Evolutionary conservation across 495 filamentous ascomycete genomes (phyloP), one percentile per base, ranked within the genome.

Genomic region (Hypomontagnella monticulosa): DNA sequence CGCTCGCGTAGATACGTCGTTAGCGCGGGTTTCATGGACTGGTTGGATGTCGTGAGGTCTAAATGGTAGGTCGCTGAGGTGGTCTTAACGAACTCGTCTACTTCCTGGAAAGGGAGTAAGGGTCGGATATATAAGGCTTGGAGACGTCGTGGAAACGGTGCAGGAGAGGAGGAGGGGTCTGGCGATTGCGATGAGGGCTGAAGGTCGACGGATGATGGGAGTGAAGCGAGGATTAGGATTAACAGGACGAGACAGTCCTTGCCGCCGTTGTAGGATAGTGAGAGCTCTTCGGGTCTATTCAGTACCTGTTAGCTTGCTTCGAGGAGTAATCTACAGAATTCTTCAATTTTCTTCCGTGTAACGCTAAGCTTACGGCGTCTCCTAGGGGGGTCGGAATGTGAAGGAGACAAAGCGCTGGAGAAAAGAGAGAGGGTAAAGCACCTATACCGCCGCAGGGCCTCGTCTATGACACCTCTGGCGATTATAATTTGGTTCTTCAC

Each of bases 181-280:
- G 32, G 32, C 2, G 14, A 37, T 46, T 54, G 55, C 15, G 48
- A 52, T 44, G 71, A 69, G 36, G 52, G 57, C 57, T 62, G 59
- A 0, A 69, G 48, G 1, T 71, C 43, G 52, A 67, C 64, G 76
- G 80, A 63, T 10, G 59, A 71, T 7, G 79, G 75, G 20, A 96
- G 82, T 57, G 86, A 85, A 62, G 88, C 86, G 67, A 98, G 87
- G 76, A 94, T 92, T 58, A 97, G 82, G 67, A 98, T 80, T n/a
- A 98, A 83, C 8, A 97, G 87, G 56, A 97, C 91, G 19, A 97
- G 88, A 71, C 95, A 99, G 85, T 99, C 95, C 76, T 99, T 99
- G 42, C 95, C 95, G 78, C 95, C 95, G 67, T 99, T 99, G 74
- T 97, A 99, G 46, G 96, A 96, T 58, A 99, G 81, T 8, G 94